Base-by-base conservation (phyloP, 1,139 yeast genomes). In the Pichia cactophila region DNA sequence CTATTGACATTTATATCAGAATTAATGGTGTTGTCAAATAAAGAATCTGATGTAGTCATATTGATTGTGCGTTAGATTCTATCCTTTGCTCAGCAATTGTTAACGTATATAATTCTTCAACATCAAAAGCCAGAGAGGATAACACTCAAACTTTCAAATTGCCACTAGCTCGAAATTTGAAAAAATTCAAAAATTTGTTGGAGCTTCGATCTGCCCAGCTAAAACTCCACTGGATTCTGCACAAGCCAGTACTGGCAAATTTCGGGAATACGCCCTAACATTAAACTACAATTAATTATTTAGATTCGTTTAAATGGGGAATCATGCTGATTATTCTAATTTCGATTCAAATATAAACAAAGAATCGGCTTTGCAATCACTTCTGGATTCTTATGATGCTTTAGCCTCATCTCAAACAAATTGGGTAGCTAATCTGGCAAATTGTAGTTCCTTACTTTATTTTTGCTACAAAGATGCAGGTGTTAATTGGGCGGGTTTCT, bases 401-500 rank as follows among this genome's bases (percentile, higher is more conserved):
- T 70, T 92, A 26, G 68, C 82, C 3, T 67, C 59, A 1, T 87
- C 72, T 17, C 86, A 85, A 50, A 61, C 70, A 31, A 86, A 87
- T 66, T 89, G 96, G 96, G 90, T 90, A 2, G 81, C 95, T 56
- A 92, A 92, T 61, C 69, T 89, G 35, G 78, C 97, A 31, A 92
- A 92, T 61, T 85, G 92, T 38, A 74, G 96, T 6, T 85, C 96
- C 4, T 70, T 92, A 50, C 60, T 92, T 44, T 90, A 97, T 96
- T 83, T 88, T 60, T 92, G 87, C 14, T 90, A 86, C 66, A 82
- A 78, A 52, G 54, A 56, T 2, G 62, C 85, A 6, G 42, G 41
- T 31, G 86, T 90, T 23, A 92, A 92, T 64, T 92, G 98, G 98
- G 80, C 95, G 0, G 98, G 98, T 0, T 89, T 92, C 63, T 92